Evolutionary conservation across 495 filamentous ascomycete genomes (phyloP), one percentile per base, ranked within the genome.

Genomic region (Chaetomium tenue): DNA sequence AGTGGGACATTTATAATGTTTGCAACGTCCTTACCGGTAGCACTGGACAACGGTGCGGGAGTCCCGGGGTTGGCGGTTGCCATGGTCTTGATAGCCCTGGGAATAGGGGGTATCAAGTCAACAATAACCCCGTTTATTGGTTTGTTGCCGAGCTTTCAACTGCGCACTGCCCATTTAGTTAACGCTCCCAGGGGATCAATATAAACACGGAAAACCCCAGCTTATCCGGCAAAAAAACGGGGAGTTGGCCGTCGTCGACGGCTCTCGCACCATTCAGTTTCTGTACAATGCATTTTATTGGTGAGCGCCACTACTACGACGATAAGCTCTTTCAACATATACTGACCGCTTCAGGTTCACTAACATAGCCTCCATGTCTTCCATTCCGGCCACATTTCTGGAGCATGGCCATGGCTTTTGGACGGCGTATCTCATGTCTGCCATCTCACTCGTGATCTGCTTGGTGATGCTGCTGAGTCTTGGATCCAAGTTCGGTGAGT

Each of bases 231-330:
- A 73, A 23, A 72, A 75, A 66, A 68, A 64, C 18, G 80, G 79
- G 15, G 71, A 79, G 59, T 68, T 65, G 16, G 81, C 79, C 12
- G 71, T 84, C 33, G 64, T 75, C 16, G 74, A 79, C 53, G 76
- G 78, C 1, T 69, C 75, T 15, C 63, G 80, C 37, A 84, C 81
- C 3, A 72, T 84, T 6, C 76, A 78, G 33, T 78, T 76, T 51
- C 76, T 84, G 16, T 83, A 78, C 68, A 82, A 81, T 58, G 74
- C 81, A 9, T 83, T 75, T 59, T 83, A 81, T 59, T 84, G 79
- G 81, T 83, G 68, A 66, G 74, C 64, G 26, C 61, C 16, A 33
- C 18, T 30, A 30, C 28, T 6, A 1, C 33, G 5, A 7, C 33
- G 33, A 3, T 6, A 12, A 18, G 15, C n/a, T 59, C 26, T 30